Base-by-base conservation (phyloP, 345 rosid genomes). In the Lumnitzera racemosa region DNA sequence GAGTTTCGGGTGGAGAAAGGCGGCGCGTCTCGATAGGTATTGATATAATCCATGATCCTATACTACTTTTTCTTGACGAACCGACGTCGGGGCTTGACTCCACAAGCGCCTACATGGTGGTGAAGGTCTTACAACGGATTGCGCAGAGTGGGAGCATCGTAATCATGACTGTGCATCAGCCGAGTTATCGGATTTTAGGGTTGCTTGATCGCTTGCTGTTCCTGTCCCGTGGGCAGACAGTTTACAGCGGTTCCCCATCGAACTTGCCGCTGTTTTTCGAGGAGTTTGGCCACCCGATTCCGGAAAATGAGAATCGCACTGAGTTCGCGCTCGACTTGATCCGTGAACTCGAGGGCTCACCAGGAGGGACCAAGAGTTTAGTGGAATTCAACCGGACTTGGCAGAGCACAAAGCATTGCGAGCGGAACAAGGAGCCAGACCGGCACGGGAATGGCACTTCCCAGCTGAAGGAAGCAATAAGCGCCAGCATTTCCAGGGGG, bases 21-120 rank as follows among this genome's bases (percentile, higher is more conserved):
- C 76, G 98, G 43, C 81, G 98, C 23, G 98, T 89, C 16, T 92
- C 98, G 0, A 92, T 92, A 1, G 98, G 98, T 3, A 92, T 73
- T 24, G 98, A 92, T 57, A 87, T 92, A 29, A 84, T 92, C 48
- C 98, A 92, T 13, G 98, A 92, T 17, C 98, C 97, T 1, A 89
- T 92, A 12, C 47, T 92, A 12, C 81, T 92, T 16, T 85, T 92
- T 66, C 86, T 92, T 12, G 98, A 92, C 24, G 98, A 92, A 58
- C 98, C 97, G 3, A 92, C 98, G 46, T 92, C 98, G 0, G 98
- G 98, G 2, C 75, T 92, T 49, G 98, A 92, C 64, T 92, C 98
- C 4, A 89, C 98, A 4, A 89, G 96, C 36, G 98, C 98, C 3
- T 89, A 70, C 73, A 87, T 85, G 97, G 98, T 92, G 49, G 97